Evolutionary conservation across 768 basidiomycete genomes (phyloP), one percentile per base, ranked within the genome.

Genomic region (Rhizopogon sp.): DNA sequence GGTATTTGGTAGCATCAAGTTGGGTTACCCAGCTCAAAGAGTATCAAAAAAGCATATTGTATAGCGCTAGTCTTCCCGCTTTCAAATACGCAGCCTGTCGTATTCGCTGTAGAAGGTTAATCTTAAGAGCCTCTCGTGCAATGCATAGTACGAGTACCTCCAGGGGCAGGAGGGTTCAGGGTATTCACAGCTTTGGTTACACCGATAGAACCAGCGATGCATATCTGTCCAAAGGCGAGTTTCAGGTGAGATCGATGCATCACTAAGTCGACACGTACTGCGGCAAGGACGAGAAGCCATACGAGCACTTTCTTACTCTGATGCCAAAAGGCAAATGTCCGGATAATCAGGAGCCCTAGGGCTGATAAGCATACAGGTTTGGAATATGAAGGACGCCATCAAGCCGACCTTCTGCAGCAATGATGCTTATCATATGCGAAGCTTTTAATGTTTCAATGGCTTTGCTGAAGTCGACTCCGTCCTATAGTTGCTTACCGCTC

Each of bases 341-440:
- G 33, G 11, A 16, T n/a, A 35, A 54, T 54, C 25, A 54, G 53
- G 13, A 54, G 44, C 6, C 47, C 46, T 54, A 28, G n/a, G 50
- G 11, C 6, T 25, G n/a, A 42, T 50, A 16, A 29, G 7, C 5
- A 31, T 14, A 16, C 17, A 16, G 8, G 17, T 49, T 53, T 17
- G 11, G 10, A 22, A n/a, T 1, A 25, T 22, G 25, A 25, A 25
- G 25, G 25, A 25, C 25, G 25, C 25, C 25, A 28, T 9, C 29
- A 39, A 16, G 20, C n/a, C n/a, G 13, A 54, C 53, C 46, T 54
- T 54, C 53, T 25, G 53, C 33, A 39, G 47, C 43, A 6, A 54
- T n/a, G 1, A 54, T 54, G 9, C 43, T 47, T 33, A 54, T 35
- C 5, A 54, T 37, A 29, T 54, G 53, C 25, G 37, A 50, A 54